phyloP scores from a whole-genome alignment of 2,329 filamentous ascomycete species.

The Calonectria hongkongensis region DNA sequence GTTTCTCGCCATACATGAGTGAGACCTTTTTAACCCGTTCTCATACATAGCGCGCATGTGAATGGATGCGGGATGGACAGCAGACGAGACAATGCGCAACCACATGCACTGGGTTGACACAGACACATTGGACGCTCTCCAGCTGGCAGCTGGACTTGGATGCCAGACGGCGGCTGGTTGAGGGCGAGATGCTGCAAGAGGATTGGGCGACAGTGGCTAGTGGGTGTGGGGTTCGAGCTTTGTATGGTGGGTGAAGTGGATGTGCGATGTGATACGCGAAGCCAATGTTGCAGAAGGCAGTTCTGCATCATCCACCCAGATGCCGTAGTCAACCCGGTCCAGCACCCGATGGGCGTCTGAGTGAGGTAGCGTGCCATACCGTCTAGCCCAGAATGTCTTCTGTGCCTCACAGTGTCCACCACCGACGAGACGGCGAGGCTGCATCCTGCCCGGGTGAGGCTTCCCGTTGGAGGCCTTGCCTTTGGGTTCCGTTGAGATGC shows the following conservation, averaged over 20 bases:
- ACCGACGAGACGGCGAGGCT: conserved; percentile 23
- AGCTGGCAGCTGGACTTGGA: conserved; percentile 39
- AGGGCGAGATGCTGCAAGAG: conserved; percentile 46
- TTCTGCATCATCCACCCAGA: conserved; percentile 36
- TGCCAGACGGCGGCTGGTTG: conserved; percentile 36
- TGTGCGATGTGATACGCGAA: conserved; percentile 40
- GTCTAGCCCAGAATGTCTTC: conserved; percentile 5
- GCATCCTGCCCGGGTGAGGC: not conserved
- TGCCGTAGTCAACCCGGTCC: conserved; percentile 31
- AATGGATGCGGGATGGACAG: conserved; percentile 18
- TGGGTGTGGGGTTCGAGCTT: conserved; percentile 31
- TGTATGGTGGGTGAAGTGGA: conserved; percentile 34
- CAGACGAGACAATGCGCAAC: conserved; percentile 4
- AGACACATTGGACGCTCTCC: conserved; percentile 22
- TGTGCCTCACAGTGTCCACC: conserved; percentile 22
- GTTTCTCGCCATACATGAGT: not conserved
- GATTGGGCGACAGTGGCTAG: conserved; percentile 39
- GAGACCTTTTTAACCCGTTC: conserved; percentile 17
- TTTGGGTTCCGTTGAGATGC: not conserved
- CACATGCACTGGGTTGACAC: conserved; percentile 17
- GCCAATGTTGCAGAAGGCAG: conserved; percentile 34
- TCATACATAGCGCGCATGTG: conserved; percentile 15
- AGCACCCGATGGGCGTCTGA: conserved; percentile 17
- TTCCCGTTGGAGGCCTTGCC: conserved; percentile 22
- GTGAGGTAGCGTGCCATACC: conserved; percentile 25